Evolutionary conservation across 148 eudicot genomes (phyloP).

Genomic region (Simmondsia chinensis): DNA sequence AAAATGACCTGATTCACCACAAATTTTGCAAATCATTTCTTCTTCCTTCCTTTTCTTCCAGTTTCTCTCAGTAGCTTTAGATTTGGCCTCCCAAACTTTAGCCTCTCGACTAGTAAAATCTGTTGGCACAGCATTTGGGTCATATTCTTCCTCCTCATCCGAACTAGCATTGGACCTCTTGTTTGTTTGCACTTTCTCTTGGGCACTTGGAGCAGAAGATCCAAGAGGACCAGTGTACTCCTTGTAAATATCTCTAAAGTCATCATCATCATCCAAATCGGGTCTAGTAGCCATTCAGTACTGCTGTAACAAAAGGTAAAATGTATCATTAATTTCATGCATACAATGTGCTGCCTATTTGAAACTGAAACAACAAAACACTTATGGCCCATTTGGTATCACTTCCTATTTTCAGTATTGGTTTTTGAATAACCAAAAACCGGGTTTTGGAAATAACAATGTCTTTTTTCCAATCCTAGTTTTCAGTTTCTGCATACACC

Average conservation of each 20-base stretch:
- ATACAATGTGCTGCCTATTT: too few species aligned
- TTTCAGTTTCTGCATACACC: too few species aligned
- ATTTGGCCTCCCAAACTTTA: constrained; percentile 98
- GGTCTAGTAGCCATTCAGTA: constrained; percentile 55
- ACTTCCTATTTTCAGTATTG: too few species aligned
- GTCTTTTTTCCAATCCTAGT: too few species aligned
- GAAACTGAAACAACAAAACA: too few species aligned
- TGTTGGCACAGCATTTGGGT: constrained; percentile 99
- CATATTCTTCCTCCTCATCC: constrained; percentile 85
- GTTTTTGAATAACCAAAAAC: too few species aligned
- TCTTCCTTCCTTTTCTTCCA: constrained; percentile 99
- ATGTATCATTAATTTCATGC: too few species aligned
- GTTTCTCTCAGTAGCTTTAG: constrained; percentile 98
- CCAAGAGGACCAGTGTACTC: constrained; percentile 89
- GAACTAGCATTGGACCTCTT: constrained; percentile 60
- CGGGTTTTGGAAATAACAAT: too few species aligned
- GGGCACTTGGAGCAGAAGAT: constrained; percentile 37
- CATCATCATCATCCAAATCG: constrained; percentile 78
- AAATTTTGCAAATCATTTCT: constrained; percentile 94
- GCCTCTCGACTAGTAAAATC: constrained; percentile 99
- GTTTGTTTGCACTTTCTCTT: constrained; percentile 35
- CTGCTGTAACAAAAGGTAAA: neutral
- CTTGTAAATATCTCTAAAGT: constrained; percentile 89
- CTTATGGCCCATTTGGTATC: too few species aligned
- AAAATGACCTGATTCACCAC: constrained; percentile 95